Base-by-base conservation (phyloP, 177 flowering plant genomes). In the Vitis hybrid region DNA sequence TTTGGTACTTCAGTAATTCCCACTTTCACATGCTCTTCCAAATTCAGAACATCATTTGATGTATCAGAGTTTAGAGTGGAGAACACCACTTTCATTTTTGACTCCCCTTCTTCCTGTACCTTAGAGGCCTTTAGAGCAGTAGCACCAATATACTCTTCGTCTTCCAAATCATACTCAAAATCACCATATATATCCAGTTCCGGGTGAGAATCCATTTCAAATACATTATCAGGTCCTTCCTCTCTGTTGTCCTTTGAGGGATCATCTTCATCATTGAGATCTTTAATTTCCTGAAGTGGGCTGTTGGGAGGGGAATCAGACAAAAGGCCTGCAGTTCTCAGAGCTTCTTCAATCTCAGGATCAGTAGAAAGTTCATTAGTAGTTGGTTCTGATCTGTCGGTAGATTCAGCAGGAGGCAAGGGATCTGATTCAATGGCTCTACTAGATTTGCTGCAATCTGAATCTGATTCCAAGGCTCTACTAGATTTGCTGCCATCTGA, bases 131-230 rank as follows among this genome's bases (percentile, higher is more conserved):
- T 81, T 20, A 66, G 50, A 65, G 86, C 77, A 72, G 55, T 61
- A 13, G 71, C 74, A 71, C 84, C 90, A 67, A 86, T 79, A 66
- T 80, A 87, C 74, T 93, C 94, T 58, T 88, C 90, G 72, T 85
- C 92, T 58, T 87, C 95, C 74, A 94, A 71, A 74, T 85, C 88
- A 83, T 92, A 90, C 77, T 90, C 98, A 70, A 91, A 91, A 81
- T 91, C 98, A 63, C 99, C 97, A 82, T 90, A 93, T 62, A 91
- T 93, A 78, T 95, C 96, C 59, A 85, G 71, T 26, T 91, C 97
- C 19, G 87, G 80, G 69, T 80, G 83, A 73, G 85, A 79, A 82
- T 86, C 94, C 69, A 86, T 77, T 68, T 95, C 94, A 64, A 93
- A 73, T 58, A 93, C 76, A 81, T 82, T 83, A 31, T 78, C 88